Base-by-base conservation (phyloP, 2,329 filamentous ascomycete species). In the Elsinoe arachidis region DNA sequence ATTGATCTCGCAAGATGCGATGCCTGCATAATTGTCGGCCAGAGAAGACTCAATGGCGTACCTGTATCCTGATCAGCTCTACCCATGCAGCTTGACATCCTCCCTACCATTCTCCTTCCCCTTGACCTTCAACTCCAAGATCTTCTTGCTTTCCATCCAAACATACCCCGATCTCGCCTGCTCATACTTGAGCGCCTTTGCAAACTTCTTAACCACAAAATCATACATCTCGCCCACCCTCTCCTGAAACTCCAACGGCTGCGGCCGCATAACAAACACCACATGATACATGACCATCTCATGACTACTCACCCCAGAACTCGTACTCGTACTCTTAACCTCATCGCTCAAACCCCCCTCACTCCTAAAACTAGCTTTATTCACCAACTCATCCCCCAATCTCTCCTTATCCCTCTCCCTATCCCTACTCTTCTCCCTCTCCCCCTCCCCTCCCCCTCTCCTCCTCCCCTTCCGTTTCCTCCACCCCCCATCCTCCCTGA, bases 201-300 rank as follows among this genome's bases (percentile, higher is more conserved):
- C 91, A 65, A 96, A 85, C 72, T 95, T 95, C 70, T 91, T 93
- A 62, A 91, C 86, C 38, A 97, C 86, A 69, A 96, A 88, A 56
- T 88, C 80, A 69, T 96, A 96, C 68, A 96, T 85, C 62, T 95
- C 88, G 43, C 86, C 81, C 46, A 95, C 76, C 11, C 81, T 76
- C 66, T 76, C 78, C 58, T 88, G 87, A 62, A 87, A 84, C 67
- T 96, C 88, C 58, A 91, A 78, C 55, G 85, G 83, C 52, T 85
- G 86, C 2, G 90, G 88, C 63, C 89, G 87, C 62, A 96, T 76
- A 53, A 96, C 88, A 70, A 97, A 97, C 21, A 97, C 90, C 10
- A 96, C 81, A 70, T 96, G 95, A 73, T 99, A 99, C 92, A 97
- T 97, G 61, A 86, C 90, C 88, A 97, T 91, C 68, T 88, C 85